Conservation (phyloP, 768 basidiomycete genomes). For the Boletellus ananas region DNA sequence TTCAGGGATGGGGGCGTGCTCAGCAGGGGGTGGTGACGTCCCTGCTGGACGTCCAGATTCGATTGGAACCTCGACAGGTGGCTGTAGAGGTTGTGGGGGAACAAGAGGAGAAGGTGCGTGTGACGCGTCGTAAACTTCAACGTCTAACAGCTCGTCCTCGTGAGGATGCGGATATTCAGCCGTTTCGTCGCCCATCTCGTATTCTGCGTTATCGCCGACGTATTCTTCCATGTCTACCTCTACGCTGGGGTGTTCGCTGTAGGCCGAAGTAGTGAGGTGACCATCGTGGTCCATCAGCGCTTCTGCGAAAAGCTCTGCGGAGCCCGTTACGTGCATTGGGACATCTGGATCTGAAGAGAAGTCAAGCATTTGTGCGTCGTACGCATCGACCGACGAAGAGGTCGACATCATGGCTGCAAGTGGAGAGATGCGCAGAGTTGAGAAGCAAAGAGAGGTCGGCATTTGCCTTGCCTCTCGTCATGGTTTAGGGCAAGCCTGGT, state of each 20-base stretch:
- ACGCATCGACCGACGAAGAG: conserved; percentile 41
- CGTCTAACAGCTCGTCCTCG: conserved; percentile 32
- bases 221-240: conserved; percentile 68
- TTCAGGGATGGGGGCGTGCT: conserved; percentile 6
- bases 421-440: conserved; percentile 14
- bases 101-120: conserved; percentile 28
- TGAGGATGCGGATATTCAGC: conserved; percentile 19
- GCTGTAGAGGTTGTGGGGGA: conserved; percentile 11
- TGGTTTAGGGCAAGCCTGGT: conserved; percentile 31
- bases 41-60: conserved; percentile 12
- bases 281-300: conserved; percentile 59
- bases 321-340: conserved; percentile 47
- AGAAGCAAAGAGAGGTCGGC: conserved; percentile 13
- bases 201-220: conserved; percentile 47
- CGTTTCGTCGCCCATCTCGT: conserved; percentile 38
- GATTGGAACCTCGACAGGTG: conserved; percentile 14
- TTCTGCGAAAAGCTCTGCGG: conserved; percentile 50
- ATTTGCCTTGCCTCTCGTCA: conserved; percentile 7
- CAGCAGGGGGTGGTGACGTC: background rate
- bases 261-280: conserved; percentile 25
- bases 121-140: conserved; percentile 42
- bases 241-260: conserved; percentile 39
- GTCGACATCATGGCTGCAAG: conserved; percentile 23
- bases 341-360: conserved; percentile 55
- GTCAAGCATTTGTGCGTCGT: conserved; percentile 65